Evolutionary conservation across 2,329 filamentous ascomycete genomes (phyloP), one percentile per base, ranked within the genome.

Genomic region (Nothopassalora personata): DNA sequence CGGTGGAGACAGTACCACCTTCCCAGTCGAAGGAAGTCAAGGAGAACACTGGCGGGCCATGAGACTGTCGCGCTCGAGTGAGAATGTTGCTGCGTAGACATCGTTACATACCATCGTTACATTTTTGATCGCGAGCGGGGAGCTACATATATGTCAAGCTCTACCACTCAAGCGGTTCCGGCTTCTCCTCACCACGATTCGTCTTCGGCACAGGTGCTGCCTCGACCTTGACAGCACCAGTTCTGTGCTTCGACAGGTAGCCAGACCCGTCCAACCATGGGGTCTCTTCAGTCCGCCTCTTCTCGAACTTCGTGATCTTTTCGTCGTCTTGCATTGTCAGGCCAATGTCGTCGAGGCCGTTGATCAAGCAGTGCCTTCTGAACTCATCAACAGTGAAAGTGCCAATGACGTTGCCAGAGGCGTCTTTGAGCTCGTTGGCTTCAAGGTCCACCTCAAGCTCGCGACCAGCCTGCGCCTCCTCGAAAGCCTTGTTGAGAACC

Each of bases 331-430:
- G 90, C 82, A 97, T 90, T 5, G 93, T 97, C 64, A 97, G 78
- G 36, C 93, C 93, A 70, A 97, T 97, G 68, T 97, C 94, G 72
- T 97, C 93, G 9, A 97, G 85, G 0, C 93, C 93, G 72, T 97
- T 96, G 69, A 96, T 76, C 53, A 97, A 79, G 75, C 93, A 97
- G 78, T 97, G 91, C 78, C 95, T 96, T 73, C 91, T 82, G 81
- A 97, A 97, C 76, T 89, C 85, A 72, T 97, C 93, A 5, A 96
- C 89, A 0, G 96, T 88, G 71, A 97, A 97, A 45, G 77, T 75
- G 71, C 87, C 87, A 55, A 97, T 83, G 66, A 85, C 83, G 62
- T 85, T 86, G 64, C 93, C 93, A 18, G 82, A 77, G 0, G 84
- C 86, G 65, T 90, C 86, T 72, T 88, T 90, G 77, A 97, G 87